phyloP scores from a whole-genome alignment of 257 asterid species.

The Solanum boliviense region DNA sequence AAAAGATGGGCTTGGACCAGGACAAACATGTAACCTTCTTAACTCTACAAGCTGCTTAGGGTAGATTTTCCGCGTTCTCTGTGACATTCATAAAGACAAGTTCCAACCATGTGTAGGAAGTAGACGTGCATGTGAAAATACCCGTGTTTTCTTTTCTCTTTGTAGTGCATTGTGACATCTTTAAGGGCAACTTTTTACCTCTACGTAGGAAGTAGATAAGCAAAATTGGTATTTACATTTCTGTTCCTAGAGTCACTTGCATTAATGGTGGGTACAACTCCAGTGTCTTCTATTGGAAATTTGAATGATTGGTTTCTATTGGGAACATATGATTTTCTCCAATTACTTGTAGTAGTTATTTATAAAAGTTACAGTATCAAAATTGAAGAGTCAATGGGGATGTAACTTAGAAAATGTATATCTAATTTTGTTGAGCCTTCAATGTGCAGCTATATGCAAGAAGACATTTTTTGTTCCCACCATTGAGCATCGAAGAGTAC shows the following conservation, averaged over 20 bases:
- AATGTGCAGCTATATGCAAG: slow-evolving; percentile 79
- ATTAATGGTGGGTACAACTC: not conserved
- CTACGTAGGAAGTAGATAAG: not conserved
- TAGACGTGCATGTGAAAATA: not conserved
- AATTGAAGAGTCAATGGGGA: not conserved
- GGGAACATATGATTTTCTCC: not conserved
- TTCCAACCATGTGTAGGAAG: not conserved
- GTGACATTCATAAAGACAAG: not conserved
- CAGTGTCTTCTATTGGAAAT: not conserved
- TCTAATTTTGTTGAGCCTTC: not conserved
- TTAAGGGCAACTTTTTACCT: not conserved
- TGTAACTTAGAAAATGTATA: not conserved
- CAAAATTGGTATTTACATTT: not conserved
- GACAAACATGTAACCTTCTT: not conserved
- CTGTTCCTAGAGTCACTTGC: not conserved
- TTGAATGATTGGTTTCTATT: not conserved
- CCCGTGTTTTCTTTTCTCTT: not conserved
- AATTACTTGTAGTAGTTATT: not conserved
- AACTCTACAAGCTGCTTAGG: not conserved
- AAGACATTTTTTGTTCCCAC: slow-evolving; percentile 84
- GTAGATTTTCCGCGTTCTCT: not conserved
- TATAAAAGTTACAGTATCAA: not conserved
- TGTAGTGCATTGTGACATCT: not conserved
- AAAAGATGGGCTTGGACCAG: not conserved
- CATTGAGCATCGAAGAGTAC: slow-evolving; percentile 68